A percentile compares a stretch with the other conserved stretches of the same genome.
phyloP scores from a whole-genome alignment of 1,284 basidiomycete species.

The Porogramme epimiltina region DNA sequence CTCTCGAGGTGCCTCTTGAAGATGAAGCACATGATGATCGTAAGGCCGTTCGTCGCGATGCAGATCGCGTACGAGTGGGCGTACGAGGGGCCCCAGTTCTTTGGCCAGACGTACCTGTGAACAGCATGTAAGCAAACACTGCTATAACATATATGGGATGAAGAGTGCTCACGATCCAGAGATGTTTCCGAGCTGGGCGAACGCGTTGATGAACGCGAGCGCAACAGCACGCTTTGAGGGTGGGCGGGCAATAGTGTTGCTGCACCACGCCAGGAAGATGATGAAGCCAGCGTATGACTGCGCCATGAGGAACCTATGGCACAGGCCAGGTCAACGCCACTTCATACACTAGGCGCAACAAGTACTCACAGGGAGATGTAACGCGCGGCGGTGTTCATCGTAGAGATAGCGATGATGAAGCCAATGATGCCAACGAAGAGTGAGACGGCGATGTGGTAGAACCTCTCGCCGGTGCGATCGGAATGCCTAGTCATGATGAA shows the following conservation, averaged over 20 bases:
- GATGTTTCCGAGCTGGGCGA: constrained; percentile 76
- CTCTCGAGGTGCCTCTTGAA: constrained; percentile 52
- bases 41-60: constrained; percentile 46
- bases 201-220: constrained; percentile 72
- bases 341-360: too few relatives aligned
- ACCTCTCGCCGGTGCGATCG: constrained; percentile 59
- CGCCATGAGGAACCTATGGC: constrained; percentile 70
- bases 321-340: too few relatives aligned
- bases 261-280: constrained; percentile 71
- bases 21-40: constrained; percentile 54
- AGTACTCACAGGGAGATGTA: constrained; percentile 69
- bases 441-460: constrained; percentile 61
- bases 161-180: constrained; percentile 63
- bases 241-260: constrained; percentile 66
- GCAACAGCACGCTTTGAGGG: constrained; percentile 78
- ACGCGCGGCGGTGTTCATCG: constrained; percentile 65
- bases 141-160: background rate
- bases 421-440: constrained; percentile 66
- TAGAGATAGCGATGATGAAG: constrained; percentile 72
- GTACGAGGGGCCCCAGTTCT: constrained; percentile 43
- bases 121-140: too few relatives aligned
- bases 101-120: constrained; percentile 42
- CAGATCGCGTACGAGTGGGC: constrained; percentile 50
- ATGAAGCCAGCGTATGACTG: constrained; percentile 75
- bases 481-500: constrained; percentile 63